Percentiles rank a stretch among this genome's conserved stretches.
Conservation (phyloP, 768 basidiomycete species). For the Leccinellum albellum region DNA sequence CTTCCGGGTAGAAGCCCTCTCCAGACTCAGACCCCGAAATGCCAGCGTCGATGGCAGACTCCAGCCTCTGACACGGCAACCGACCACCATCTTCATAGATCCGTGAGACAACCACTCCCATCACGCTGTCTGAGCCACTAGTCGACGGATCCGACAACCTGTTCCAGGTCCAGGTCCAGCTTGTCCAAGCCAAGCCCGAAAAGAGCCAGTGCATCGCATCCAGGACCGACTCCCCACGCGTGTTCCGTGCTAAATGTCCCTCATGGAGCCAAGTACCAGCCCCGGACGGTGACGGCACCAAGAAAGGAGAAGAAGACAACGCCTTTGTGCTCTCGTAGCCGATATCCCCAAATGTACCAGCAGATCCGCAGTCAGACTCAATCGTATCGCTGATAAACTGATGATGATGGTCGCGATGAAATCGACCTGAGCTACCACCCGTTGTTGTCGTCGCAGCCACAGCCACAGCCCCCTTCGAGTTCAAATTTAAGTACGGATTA, state of each 20-base stretch:
- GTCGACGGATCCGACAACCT: not conserved
- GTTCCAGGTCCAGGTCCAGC: not conserved
- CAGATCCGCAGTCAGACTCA: not conserved
- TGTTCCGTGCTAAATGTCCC: not conserved
- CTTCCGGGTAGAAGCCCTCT: too few species aligned
- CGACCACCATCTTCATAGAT: not conserved
- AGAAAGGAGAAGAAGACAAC: not conserved
- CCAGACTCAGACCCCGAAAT: not conserved
- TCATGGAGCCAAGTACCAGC: constrained; percentile 5
- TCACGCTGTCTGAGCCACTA: not conserved
- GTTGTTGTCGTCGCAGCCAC: not conserved
- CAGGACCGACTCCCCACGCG: not conserved
- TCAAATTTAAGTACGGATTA: not conserved
- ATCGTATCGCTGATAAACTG: not conserved
- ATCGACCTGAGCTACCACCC: not conserved
- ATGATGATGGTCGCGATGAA: not conserved
- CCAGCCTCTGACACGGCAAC: not conserved
- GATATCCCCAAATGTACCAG: not conserved
- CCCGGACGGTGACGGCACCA: not conserved
- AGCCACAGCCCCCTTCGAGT: not conserved
- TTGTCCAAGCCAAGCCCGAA: not conserved
- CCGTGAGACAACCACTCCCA: not conserved
- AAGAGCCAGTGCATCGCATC: not conserved
- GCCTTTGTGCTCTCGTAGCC: not conserved
- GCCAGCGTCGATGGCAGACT: not conserved